Conservation (phyloP, 345 rosid species). For the Eucalyptus curtisii region DNA sequence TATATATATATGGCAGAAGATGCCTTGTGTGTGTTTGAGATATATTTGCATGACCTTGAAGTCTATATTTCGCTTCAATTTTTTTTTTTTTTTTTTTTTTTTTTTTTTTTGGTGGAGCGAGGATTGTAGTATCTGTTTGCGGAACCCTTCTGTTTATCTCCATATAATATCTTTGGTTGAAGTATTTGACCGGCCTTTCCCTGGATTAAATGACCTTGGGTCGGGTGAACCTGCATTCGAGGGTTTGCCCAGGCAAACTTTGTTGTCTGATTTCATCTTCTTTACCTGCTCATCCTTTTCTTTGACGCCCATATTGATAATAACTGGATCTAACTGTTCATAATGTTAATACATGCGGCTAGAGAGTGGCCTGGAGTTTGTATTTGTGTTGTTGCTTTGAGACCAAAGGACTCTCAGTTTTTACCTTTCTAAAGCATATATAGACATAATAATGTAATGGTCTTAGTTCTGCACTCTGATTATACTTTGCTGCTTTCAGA, state of each 20-base stretch:
- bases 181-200: neutral
- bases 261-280: neutral
- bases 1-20: neutral
- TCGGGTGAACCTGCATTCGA: neutral
- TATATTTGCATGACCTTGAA: neutral
- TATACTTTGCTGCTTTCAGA: constrained; percentile 20
- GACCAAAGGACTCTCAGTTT: neutral
- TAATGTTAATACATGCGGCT: neutral
- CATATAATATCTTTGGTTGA: neutral
- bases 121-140: neutral
- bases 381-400: neutral
- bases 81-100: neutral
- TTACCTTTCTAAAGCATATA: neutral
- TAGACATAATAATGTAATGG: neutral
- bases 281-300: neutral
- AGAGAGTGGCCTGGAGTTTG: neutral
- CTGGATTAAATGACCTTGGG: neutral
- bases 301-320: neutral
- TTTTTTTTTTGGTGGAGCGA: neutral
- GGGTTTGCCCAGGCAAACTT: neutral
- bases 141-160: neutral
- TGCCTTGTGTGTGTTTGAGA: neutral
- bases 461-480: neutral
- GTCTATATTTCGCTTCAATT: neutral
- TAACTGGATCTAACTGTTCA: neutral